Percentiles rank a stretch among this genome's conserved stretches.
Conservation (phyloP, 2,329 filamentous ascomycete genomes). For the Seiridium unicorne region DNA sequence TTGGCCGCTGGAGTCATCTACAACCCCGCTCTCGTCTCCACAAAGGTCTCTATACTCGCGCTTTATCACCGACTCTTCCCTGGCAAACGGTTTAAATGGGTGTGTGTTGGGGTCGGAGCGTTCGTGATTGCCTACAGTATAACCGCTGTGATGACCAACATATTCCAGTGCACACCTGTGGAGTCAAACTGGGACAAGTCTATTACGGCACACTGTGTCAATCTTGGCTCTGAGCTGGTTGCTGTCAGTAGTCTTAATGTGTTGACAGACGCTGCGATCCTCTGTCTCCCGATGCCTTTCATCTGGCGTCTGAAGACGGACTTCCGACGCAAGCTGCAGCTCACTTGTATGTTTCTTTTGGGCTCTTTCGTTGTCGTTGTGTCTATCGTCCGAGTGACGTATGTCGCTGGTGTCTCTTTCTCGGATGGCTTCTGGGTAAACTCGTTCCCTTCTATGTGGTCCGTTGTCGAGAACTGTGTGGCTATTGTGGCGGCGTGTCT, state of each 20-base stretch:
- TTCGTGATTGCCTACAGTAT: slow-evolving; percentile 1
- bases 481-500: not conserved
- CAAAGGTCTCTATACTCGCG: slow-evolving; percentile 5
- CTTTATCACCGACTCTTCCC: slow-evolving; percentile 7
- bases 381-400: not conserved
- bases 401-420: not conserved
- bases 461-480: not conserved
- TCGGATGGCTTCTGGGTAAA: slow-evolving; percentile 1
- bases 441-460: not conserved
- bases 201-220: slow-evolving; percentile 1
- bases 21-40: not conserved
- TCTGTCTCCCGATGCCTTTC: slow-evolving; percentile 7
- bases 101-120: not conserved
- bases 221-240: slow-evolving; percentile 5
- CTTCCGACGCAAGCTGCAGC: slow-evolving; percentile 1
- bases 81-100: not conserved
- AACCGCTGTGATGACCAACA: slow-evolving; percentile 2
- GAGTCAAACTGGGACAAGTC: slow-evolving; percentile 4
- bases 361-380: slow-evolving; percentile 7
- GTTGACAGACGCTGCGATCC: slow-evolving; percentile 5
- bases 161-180: slow-evolving; percentile 6
- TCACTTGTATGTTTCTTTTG: slow-evolving; percentile 8
- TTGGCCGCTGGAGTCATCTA: not conserved
- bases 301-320: slow-evolving; percentile 9
- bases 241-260: not conserved